phyloP scores from a whole-genome alignment of 495 filamentous ascomycete genomes.

The Sphaerosporella brunnea region DNA sequence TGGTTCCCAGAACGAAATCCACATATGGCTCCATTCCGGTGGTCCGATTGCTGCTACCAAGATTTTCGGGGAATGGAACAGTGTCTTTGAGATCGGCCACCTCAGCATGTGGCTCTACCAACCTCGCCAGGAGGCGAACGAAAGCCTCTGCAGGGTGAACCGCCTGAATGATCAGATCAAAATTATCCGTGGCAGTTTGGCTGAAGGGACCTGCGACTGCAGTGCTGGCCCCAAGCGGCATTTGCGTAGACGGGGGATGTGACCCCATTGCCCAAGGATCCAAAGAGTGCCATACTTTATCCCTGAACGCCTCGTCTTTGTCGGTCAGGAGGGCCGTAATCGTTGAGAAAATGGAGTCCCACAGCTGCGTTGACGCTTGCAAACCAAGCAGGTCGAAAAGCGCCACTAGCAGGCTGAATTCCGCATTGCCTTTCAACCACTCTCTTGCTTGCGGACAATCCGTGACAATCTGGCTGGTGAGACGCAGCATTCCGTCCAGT shows the following conservation, averaged over 20 bases:
- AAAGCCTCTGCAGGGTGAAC: slow-evolving; percentile 45
- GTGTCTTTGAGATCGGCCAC: slow-evolving; percentile 44
- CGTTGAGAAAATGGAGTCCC: slow-evolving; percentile 25
- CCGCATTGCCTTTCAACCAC: slow-evolving; percentile 48
- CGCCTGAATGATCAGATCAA: slow-evolving; percentile 21
- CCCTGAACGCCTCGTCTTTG: slow-evolving; percentile 13
- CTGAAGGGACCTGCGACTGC: slow-evolving; percentile 9
- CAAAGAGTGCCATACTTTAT: slow-evolving; percentile 21
- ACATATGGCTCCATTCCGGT: slow-evolving; percentile 81
- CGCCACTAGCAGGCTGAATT: slow-evolving; percentile 13
- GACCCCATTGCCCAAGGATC: slow-evolving; percentile 20
- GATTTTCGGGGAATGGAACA: slow-evolving; percentile 71
- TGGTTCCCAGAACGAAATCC: slow-evolving; percentile 59
- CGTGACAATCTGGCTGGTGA: slow-evolving; percentile 63
- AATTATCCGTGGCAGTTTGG: slow-evolving; percentile 21
- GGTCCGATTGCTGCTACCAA: slow-evolving; percentile 63
- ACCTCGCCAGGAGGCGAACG: slow-evolving; percentile 48
- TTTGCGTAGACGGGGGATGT: slow-evolving; percentile 4
- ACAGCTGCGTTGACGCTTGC: slow-evolving; percentile 23
- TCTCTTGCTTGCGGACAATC: slow-evolving; percentile 40
- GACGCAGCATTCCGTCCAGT: slow-evolving; percentile 77
- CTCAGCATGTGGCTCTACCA: slow-evolving; percentile 45
- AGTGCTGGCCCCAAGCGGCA: slow-evolving; percentile 10
- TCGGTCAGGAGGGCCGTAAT: slow-evolving; percentile 24
- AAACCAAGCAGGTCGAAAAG: slow-evolving; percentile 20